phyloP scores from a whole-genome alignment of 257 asterid species.

The Petunia secreta region DNA sequence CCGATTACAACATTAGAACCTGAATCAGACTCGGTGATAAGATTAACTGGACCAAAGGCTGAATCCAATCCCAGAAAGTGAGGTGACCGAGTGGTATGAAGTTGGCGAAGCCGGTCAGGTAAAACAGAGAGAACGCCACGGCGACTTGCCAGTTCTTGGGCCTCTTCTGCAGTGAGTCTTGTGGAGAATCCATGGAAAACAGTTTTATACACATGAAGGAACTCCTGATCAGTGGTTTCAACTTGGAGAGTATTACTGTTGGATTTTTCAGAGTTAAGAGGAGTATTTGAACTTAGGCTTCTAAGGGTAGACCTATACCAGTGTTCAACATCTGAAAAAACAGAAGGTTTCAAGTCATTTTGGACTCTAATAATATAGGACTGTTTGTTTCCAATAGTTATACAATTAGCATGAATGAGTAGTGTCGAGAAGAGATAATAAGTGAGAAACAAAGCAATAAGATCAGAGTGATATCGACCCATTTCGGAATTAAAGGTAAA shows the following conservation, averaged over 20 bases:
- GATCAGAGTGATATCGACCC: constrained; percentile 4
- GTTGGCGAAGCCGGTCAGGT: constrained; percentile 70
- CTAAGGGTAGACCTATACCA: constrained; percentile 80
- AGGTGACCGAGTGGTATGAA: constrained; percentile 78
- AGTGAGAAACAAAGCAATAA: not conserved
- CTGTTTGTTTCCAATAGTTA: constrained; percentile 26
- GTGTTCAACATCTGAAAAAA: constrained; percentile 49
- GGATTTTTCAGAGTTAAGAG: constrained; percentile 27
- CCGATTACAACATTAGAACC: constrained; percentile 78
- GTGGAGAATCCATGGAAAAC: constrained; percentile 86
- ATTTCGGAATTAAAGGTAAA: not conserved
- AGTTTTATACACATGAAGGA: constrained; percentile 67
- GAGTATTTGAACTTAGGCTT: constrained; percentile 39
- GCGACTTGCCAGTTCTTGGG: constrained; percentile 43
- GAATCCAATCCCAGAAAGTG: constrained; percentile 58
- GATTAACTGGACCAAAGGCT: constrained; percentile 32
- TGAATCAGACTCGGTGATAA: constrained; percentile 61
- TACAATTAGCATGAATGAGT: constrained; percentile 24
- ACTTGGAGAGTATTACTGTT: not conserved
- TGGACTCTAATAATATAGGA: constrained; percentile 70
- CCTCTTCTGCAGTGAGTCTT: constrained; percentile 55
- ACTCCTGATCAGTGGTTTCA: constrained; percentile 23
- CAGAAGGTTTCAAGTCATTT: constrained; percentile 66
- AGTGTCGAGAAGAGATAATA: constrained; percentile 26
- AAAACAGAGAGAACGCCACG: constrained; percentile 57